Conservation (phyloP, 1,284 basidiomycete species). For the Peniophora sp. region DNA sequence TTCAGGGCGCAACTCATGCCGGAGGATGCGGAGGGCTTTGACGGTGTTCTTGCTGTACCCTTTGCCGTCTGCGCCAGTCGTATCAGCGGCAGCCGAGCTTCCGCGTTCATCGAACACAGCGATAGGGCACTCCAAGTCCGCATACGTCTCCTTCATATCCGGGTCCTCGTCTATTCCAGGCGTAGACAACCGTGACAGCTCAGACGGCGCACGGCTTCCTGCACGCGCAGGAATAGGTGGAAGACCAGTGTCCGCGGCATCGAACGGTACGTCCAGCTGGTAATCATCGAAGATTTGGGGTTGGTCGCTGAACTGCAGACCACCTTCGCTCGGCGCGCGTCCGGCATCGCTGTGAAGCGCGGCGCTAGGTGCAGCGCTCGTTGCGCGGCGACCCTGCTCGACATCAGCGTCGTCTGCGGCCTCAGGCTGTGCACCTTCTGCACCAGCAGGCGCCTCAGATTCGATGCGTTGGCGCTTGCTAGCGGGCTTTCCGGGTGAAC, state of each 20-base stretch:
- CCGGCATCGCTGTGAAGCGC: slow-evolving; percentile 45
- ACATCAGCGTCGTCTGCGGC: slow-evolving; percentile 45
- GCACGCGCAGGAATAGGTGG: slow-evolving; percentile 31
- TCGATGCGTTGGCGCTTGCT: slow-evolving; percentile 58
- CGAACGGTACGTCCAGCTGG: slow-evolving; percentile 39
- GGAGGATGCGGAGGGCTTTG: slow-evolving; percentile 80
- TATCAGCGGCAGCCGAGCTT: slow-evolving; percentile 37
- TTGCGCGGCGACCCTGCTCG: slow-evolving; percentile 62
- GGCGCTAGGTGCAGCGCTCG: slow-evolving; percentile 51
- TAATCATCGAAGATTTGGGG: slow-evolving; percentile 51
- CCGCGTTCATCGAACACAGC: slow-evolving; percentile 72
- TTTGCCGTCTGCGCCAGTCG: slow-evolving; percentile 48
- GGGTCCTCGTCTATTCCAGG: slow-evolving; percentile 47
- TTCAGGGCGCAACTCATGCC: slow-evolving; percentile 62
- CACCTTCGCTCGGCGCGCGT: slow-evolving; percentile 38
- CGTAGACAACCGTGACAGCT: slow-evolving; percentile 61
- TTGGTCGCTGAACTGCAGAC: slow-evolving; percentile 40
- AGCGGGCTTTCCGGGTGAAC: slow-evolving; percentile 44
- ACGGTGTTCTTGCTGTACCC: slow-evolving; percentile 88
- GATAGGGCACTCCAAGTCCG: slow-evolving; percentile 70
- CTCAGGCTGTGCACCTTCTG: slow-evolving; percentile 14
- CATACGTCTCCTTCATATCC: slow-evolving; percentile 56
- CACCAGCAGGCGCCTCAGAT: slow-evolving; percentile 20
- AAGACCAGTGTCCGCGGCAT: slow-evolving; percentile 20
- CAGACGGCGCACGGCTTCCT: slow-evolving; percentile 36